These are phyloP conservation scores for Durotheca rogersii DNA, from an alignment of 495 filamentous ascomycete genomes.

Conservation along the genomic window DNA sequence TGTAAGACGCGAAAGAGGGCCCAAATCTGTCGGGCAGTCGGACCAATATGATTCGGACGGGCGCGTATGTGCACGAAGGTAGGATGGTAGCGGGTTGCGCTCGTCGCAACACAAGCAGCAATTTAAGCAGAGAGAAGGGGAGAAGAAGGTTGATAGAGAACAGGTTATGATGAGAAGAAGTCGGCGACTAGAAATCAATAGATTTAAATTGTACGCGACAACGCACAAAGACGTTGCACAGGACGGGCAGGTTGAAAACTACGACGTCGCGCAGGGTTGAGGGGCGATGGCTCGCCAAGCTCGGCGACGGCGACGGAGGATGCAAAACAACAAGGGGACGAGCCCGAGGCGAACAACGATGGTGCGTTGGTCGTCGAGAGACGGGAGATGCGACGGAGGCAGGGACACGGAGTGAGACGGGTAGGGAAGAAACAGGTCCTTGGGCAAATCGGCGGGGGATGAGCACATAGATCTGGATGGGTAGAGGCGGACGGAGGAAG, in stretches of 20 bases:
- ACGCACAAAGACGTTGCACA: too few relatives aligned
- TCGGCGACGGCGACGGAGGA: too few relatives aligned
- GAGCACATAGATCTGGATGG: neutral
- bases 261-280: conserved; percentile 10
- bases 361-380: neutral
- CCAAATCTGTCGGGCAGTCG: too few relatives aligned
- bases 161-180: neutral
- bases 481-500: neutral
- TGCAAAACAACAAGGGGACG: neutral
- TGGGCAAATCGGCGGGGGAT: neutral
- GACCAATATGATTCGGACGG: too few relatives aligned
- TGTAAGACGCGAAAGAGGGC: too few relatives aligned
- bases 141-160: neutral
- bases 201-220: conserved; percentile 6
- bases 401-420: neutral
- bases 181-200: conserved; percentile 2
- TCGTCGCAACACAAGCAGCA: too few relatives aligned
- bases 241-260: neutral
- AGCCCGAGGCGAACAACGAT: conserved; percentile 1
- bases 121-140: neutral
- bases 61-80: too few relatives aligned
- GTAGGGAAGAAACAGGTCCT: neutral
- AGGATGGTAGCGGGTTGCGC: too few relatives aligned
- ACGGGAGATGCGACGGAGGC: neutral
- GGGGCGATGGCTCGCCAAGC: neutral